Evolutionary conservation across 2,329 filamentous ascomycete species (phyloP), one percentile per base, ranked within the genome.

Genomic region (Pseudonectria buxi): DNA sequence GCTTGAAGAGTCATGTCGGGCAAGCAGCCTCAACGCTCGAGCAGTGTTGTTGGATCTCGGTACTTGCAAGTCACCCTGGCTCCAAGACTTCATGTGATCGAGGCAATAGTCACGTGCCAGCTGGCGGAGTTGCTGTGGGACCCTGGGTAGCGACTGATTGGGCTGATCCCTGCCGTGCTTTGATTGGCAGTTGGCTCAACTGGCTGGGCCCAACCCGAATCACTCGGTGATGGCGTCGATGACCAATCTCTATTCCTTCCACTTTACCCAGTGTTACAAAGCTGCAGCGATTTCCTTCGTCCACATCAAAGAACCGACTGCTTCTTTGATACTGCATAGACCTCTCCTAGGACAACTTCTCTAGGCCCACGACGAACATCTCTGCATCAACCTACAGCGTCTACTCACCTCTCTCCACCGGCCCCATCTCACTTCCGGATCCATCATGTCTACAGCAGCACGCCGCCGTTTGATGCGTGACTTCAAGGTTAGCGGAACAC

Each of bases 381-480:
- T 10, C 4, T 26, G 24, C 9, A 26, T 32, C 24, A 36, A 27
- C 28, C 35, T 30, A 26, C 39, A 24, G 14, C 30, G 26, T 35
- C 37, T 32, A 35, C 39, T 24, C 26, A 36, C 29, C 29, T 18
- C 26, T 24, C 24, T 28, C 33, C 31, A 10, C 30, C 18, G 9
- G 18, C 9, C 9, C 32, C 30, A 10, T 30, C 30, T 30, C 39
- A 16, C 13, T 13, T 28, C 41, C 18, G 13, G 24, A 50, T 38
- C 44, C 29, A 25, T 33, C 40, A 72, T 72, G 90, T 96, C 90
- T 55, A 96, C 92, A 46, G 85, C 90, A 51, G 92, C 92, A 51
- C 84, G 92, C 61, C 86, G 92, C 61, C 87, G 92, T 60, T 73
- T 98, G 63, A 96, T 98, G 92, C 86, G 92, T 63, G 92, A 96